Conservation (phyloP, 2,329 filamentous ascomycete species). For the Sordariomycetes sp. region DNA sequence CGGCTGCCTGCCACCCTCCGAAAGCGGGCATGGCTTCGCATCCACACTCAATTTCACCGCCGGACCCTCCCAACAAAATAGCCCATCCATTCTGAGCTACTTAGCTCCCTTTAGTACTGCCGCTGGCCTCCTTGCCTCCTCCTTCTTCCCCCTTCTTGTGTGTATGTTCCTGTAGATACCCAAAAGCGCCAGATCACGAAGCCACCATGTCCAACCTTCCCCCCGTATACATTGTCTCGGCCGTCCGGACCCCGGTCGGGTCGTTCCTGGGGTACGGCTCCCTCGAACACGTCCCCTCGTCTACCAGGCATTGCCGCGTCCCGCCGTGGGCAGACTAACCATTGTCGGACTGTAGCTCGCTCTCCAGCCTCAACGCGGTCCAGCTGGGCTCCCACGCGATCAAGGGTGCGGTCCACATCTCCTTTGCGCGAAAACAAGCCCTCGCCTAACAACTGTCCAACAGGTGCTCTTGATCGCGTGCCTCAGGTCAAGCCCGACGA, state of each 20-base stretch:
- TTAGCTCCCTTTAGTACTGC: background rate
- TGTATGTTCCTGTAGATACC: constrained; percentile 6
- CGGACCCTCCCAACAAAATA: background rate
- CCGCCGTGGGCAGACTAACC: background rate
- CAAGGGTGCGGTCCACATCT: constrained; percentile 53
- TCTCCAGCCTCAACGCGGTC: constrained; percentile 75
- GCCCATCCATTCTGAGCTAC: background rate
- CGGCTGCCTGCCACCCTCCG: background rate
- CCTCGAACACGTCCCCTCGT: background rate
- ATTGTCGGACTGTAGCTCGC: constrained; percentile 46
- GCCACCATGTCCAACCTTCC: constrained; percentile 66
- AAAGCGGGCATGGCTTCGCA: constrained; percentile 5
- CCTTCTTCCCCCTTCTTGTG: constrained; percentile 5
- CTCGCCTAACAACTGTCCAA: background rate
- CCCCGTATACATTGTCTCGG: constrained; percentile 92
- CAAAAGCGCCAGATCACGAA: constrained; percentile 1
- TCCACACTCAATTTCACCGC: constrained; percentile 1
- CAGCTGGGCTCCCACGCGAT: constrained; percentile 88
- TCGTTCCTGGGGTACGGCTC: constrained; percentile 77
- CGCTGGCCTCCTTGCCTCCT: constrained; percentile 7
- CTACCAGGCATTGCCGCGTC: background rate
- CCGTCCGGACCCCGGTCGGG: constrained; percentile 80
- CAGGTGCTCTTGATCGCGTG: constrained; percentile 72
- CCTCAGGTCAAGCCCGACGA: constrained; percentile 79
- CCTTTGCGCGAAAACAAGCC: background rate